These are phyloP conservation scores for Mortierella sp. DNA, from an alignment of 371 early-diverging fungal species.

Conservation along the genomic window DNA sequence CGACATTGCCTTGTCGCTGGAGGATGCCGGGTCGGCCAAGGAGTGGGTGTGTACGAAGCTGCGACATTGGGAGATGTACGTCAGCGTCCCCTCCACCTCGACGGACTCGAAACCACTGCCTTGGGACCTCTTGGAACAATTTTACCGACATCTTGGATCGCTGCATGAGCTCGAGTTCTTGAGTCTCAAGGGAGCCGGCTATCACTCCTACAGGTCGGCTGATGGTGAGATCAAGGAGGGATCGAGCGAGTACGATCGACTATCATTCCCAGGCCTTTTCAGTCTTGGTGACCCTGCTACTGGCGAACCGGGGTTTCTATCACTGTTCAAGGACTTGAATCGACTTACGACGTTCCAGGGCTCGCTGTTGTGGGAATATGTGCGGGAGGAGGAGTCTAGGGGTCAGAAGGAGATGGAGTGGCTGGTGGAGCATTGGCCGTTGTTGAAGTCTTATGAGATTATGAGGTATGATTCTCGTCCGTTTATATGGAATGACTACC, in stretches of 20 bases:
- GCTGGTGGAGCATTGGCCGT: background rate
- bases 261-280: background rate
- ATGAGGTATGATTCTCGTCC: background rate
- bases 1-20: background rate
- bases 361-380: background rate
- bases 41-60: background rate
- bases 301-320: background rate
- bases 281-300: background rate
- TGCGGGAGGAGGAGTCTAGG: background rate
- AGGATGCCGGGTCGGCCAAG: background rate
- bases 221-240: background rate
- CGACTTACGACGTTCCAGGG: background rate
- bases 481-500: background rate
- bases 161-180: background rate
- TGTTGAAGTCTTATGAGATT: background rate
- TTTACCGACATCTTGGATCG: background rate
- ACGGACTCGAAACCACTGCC: background rate
- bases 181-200: background rate
- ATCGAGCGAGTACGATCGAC: background rate
- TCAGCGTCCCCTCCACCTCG: background rate
- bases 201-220: background rate
- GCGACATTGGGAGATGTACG: background rate
- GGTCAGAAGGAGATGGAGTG: background rate
- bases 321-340: background rate
- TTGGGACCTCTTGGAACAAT: background rate